Base-by-base conservation (phyloP, 768 basidiomycete genomes). In the Mrakia hoshinonis region DNA sequence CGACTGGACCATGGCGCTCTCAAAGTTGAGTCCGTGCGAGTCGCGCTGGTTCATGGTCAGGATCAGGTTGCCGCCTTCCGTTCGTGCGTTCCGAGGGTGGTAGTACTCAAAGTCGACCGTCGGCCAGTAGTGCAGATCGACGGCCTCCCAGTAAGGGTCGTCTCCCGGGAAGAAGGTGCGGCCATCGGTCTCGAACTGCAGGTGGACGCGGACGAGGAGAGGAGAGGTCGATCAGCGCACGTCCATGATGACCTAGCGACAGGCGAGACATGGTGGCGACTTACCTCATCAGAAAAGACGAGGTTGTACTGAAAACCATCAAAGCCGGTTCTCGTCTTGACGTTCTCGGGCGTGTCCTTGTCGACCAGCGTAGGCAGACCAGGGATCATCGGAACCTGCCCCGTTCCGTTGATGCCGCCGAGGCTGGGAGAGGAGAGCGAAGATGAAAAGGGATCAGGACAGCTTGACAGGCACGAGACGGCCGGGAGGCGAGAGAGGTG, bases 31-130 rank as follows among this genome's bases (percentile, higher is more conserved):
- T n/a, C n/a, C 84, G 77, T 96, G 88, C 70, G 82, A 88, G 26
- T 79, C 81, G 73, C 83, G 80, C 80, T 92, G 86, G 13, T 84
- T 83, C 78, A 94, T 83, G 13, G 90, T 91, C 72, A 97, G n/a
- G n/a, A n/a, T n/a, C n/a, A n/a, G n/a, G n/a, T n/a, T n/a, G n/a
- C n/a, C n/a, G n/a, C n/a, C n/a, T n/a, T n/a, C n/a, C n/a, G n/a
- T n/a, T n/a, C n/a, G n/a, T n/a, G n/a, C n/a, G n/a, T n/a, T n/a
- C n/a, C 87, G 11, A 89, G 60, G n/a, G n/a, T n/a, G 43, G 43
- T 43, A 6, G 43, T 43, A 7, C 43, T 6, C 7, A 43, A 15
- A 43, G 7, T 7, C 7, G 7, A 43, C 5, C 11, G 36, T 39
- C 38, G 48, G 11, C 20, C 34, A 36, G 12, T 31, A 11, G n/a